Evolutionary conservation across 2,329 filamentous ascomycete genomes (phyloP).

Genomic region (Orbilia javanica): DNA sequence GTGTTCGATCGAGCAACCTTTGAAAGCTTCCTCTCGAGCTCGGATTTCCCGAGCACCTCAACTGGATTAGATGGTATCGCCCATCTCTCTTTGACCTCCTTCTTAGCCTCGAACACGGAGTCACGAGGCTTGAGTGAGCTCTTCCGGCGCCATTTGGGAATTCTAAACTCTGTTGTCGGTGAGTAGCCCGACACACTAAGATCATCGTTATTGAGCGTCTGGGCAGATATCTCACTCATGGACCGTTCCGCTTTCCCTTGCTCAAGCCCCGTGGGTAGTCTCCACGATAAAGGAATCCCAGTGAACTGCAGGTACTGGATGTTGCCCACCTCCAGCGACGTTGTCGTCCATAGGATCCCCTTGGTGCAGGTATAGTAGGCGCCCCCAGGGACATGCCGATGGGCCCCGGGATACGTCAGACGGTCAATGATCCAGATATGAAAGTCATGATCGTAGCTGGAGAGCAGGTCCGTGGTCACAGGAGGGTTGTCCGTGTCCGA

Average conservation of each 20-base stretch:
- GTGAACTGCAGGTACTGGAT: constrained; percentile 37
- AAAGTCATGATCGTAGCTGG: constrained; percentile 44
- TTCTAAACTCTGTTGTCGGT: constrained; percentile 11
- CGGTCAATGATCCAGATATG: constrained; percentile 33
- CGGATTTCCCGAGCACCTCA: constrained; percentile 4
- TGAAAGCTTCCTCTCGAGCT: constrained; percentile 27
- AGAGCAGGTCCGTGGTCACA: constrained; percentile 11
- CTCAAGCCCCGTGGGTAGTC: neutral
- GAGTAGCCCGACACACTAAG: constrained; percentile 17
- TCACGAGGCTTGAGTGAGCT: neutral
- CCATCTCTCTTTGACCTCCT: neutral
- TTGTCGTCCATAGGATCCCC: constrained; percentile 45
- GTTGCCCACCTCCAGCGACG: constrained; percentile 6
- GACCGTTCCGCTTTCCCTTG: constrained; percentile 26
- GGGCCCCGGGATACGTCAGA: constrained; percentile 12
- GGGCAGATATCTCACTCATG: constrained; percentile 36
- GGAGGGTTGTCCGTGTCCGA: neutral
- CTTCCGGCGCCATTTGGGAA: constrained; percentile 9
- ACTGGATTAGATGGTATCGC: constrained; percentile 3
- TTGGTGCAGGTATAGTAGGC: constrained; percentile 39
- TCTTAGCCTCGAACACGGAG: neutral
- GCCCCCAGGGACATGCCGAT: constrained; percentile 1
- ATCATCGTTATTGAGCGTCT: constrained; percentile 33
- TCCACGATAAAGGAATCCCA: constrained; percentile 40
- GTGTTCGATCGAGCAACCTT: constrained; percentile 16